Percentiles rank a stretch among this genome's conserved stretches.
Evolutionary conservation across 306 rosid genomes (phyloP).

Genomic region (Glycine soja): DNA sequence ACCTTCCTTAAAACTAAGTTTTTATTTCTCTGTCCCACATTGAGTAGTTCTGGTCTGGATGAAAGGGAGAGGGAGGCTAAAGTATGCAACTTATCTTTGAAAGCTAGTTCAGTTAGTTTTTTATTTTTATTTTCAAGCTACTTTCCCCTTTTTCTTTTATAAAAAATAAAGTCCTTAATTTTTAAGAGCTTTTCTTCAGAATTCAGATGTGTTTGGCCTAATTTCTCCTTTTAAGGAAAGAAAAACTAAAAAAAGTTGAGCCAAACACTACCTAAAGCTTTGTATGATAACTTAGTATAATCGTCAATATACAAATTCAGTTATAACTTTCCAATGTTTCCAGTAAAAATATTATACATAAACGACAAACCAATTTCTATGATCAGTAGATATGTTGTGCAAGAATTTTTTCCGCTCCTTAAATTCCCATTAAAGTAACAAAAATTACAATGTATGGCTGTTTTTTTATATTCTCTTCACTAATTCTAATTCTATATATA

Average conservation of each 20-base stretch:
- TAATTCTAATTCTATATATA: background rate
- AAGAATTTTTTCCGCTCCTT: background rate
- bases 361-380: background rate
- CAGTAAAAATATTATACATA: background rate
- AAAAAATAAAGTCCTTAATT: background rate
- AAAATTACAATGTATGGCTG: background rate
- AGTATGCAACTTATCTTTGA: background rate
- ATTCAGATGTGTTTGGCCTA: background rate
- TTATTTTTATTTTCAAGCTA: background rate
- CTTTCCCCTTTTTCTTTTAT: background rate
- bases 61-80: background rate
- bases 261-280: background rate
- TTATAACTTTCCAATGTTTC: conserved; percentile 11
- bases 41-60: background rate
- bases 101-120: background rate
- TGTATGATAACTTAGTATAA: background rate
- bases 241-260: background rate
- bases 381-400: background rate
- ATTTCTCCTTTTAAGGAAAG: background rate
- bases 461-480: background rate
- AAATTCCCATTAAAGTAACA: conserved; percentile 25
- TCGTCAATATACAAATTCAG: conserved; percentile 24
- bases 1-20: background rate
- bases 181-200: background rate
- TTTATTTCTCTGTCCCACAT: background rate